A percentile compares a stretch with the other conserved stretches of the same genome.
These are phyloP conservation scores for Aspergillus incahuasiensis DNA, from an alignment of 495 filamentous ascomycete genomes.

Conservation along the genomic window DNA sequence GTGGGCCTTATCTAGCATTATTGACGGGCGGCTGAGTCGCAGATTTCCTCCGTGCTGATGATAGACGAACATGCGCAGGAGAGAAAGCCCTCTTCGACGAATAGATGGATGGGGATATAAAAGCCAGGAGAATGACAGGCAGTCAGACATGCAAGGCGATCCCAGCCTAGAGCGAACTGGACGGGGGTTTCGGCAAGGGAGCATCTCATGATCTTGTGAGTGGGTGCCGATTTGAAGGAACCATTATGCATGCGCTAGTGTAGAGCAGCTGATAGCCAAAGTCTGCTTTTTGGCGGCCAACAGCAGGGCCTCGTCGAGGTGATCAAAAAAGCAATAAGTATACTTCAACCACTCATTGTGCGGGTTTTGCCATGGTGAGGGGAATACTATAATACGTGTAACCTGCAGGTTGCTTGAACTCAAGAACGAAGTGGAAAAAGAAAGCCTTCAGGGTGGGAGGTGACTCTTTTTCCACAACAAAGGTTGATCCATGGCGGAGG, in stretches of 20 bases:
- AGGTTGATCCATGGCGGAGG: no score
- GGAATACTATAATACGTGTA: not conserved
- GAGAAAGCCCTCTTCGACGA: conserved; percentile 1
- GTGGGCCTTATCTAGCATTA: conserved; percentile 2
- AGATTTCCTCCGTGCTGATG: not conserved
- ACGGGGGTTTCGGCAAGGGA: not conserved
- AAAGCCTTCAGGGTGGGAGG: no score
- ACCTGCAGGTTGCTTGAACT: not conserved
- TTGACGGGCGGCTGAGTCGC: not conserved
- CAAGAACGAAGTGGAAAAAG: not conserved
- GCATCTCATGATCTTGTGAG: not conserved
- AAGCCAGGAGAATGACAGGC: not conserved
- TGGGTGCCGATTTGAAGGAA: not conserved
- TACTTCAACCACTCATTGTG: not conserved
- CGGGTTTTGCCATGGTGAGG: not conserved
- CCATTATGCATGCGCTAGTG: not conserved
- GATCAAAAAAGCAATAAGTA: not conserved
- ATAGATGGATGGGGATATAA: conserved; percentile 5
- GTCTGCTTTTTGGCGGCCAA: not conserved
- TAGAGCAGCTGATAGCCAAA: not conserved
- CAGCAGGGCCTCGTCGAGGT: not conserved
- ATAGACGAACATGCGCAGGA: not conserved
- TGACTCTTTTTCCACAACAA: no score
- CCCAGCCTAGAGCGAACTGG: not conserved
- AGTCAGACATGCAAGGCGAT: not conserved